A percentile compares a stretch with the other conserved stretches of the same genome.
Conservation (phyloP, 257 asterid species). For the Rauvolfia tetraphylla region DNA sequence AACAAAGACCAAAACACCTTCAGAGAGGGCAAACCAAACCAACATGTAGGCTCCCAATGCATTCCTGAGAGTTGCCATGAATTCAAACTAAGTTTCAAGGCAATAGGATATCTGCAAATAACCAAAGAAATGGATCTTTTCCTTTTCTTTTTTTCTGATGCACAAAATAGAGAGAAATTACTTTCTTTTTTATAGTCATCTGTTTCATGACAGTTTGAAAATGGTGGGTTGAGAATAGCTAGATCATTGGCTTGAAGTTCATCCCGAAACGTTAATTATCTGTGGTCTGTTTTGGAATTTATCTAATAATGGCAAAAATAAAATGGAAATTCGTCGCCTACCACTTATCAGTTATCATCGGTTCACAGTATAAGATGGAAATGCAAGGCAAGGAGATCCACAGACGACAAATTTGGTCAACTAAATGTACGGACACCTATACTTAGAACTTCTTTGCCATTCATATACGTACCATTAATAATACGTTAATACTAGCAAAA, state of each 20-base stretch:
- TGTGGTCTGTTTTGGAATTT: slow-evolving; percentile 26
- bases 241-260: slow-evolving; percentile 23
- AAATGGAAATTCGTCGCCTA: slow-evolving; percentile 4
- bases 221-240: slow-evolving; percentile 6
- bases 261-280: slow-evolving; percentile 24
- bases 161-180: not conserved
- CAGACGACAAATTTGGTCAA: not conserved
- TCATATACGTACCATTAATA: no score
- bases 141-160: not conserved
- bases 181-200: not conserved
- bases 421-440: not conserved
- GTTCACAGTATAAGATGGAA: slow-evolving; percentile 16
- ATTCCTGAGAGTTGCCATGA: slow-evolving; percentile 27
- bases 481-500: no score
- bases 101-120: not conserved
- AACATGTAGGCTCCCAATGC: slow-evolving; percentile 13
- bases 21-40: slow-evolving; percentile 31
- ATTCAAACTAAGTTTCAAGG: not conserved
- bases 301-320: not conserved
- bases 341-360: slow-evolving; percentile 10
- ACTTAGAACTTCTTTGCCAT: no score
- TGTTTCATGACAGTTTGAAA: not conserved
- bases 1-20: slow-evolving; percentile 12
- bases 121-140: not conserved
- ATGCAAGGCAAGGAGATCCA: slow-evolving; percentile 6